Base-by-base conservation (phyloP, 371 early-diverging fungal genomes). In the Apophysomyces ossiformis region DNA sequence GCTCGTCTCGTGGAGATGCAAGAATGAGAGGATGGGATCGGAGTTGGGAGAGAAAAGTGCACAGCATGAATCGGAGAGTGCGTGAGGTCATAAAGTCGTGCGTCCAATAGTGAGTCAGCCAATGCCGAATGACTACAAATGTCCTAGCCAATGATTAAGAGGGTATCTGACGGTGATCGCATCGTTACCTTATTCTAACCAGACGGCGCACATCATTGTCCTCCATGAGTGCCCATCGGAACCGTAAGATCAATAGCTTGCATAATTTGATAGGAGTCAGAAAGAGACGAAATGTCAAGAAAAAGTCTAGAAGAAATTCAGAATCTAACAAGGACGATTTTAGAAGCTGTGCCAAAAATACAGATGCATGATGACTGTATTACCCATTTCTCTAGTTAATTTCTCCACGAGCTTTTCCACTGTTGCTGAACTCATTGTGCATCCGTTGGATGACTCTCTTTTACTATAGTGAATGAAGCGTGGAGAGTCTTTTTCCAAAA, bases 331-430 rank as follows among this genome's bases (percentile, higher is more conserved):
- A 50, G 46, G 21, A 7, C 9, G 21, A 50, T 50, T 9, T 41
- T 41, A 41, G 13, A 41, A 11, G 13, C 41, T 8, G 41, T 41
- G 41, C 41, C 9, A 74, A 9, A 15, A n/a, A n/a, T 41, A 38
- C 45, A 61, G 13, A 41, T 37, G 18, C 43, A 21, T 58, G 41
- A 37, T 11, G 36, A 15, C 9, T 45, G 9, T 60, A 72, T 54
- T 82, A 87, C 87, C 84, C 79, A 88, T 77, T 59, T 82, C 82
- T 37, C 76, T 75, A 11, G 88, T 88, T 46, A 88, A 68, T 32
- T 83, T 88, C 60, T 86, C 88, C n/a, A 88, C 79, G 18, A 88
- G 60, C 58, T 88, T 88, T 50, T 83, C 85, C 6, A 83, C 74
- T 0, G 86, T 85, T 7, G 83, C 86, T 1, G 88, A 86, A 41